Base-by-base conservation (phyloP, 495 filamentous ascomycete species). In the Penicillium bialowiezense region DNA sequence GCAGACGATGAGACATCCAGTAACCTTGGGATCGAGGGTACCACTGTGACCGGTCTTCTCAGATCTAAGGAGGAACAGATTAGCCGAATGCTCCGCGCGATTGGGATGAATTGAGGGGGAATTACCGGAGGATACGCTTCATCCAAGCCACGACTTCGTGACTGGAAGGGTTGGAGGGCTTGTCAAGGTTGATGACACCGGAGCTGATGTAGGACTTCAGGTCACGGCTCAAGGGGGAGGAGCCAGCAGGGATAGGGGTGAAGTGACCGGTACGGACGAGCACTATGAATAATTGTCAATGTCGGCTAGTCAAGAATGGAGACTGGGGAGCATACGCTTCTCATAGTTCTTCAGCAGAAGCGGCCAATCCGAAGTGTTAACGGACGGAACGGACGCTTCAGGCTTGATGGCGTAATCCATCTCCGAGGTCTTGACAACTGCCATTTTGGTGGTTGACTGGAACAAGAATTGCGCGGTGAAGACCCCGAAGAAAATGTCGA, bases 71-170 rank as follows among this genome's bases (percentile, higher is more conserved):
- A 24, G 35, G n/a, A 45, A 17, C 17, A 38, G 36, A 26, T 70
- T 33, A 70, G 65, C 19, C 44, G 17, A 37, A 19, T 23, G 9
- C 23, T 26, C 8, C 8, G 23, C 23, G 23, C 4, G 33, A 39
- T 37, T 29, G 43, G 9, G 26, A 14, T 7, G 15, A 18, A 15
- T 26, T n/a, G 35, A 5, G 13, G 17, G 20, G 28, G 9, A 48
- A 45, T 66, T 81, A 95, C 89, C 89, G 86, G 37, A 98, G 76
- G 56, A 97, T 96, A 47, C 91, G 83, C 84, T 98, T 98, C 50
- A 97, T 85, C 95, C 93, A 98, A 45, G 93, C 90, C 59, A 98
- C 93, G 34, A 97, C 95, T 70, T 98, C 93, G 76, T 98, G 93
- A 60, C 88, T 93, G 48, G 90, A 96, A 15, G 93, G 93, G 76